These are phyloP conservation scores for Calocera cornea DNA, from an alignment of 768 basidiomycete species.

Conservation along the genomic window DNA sequence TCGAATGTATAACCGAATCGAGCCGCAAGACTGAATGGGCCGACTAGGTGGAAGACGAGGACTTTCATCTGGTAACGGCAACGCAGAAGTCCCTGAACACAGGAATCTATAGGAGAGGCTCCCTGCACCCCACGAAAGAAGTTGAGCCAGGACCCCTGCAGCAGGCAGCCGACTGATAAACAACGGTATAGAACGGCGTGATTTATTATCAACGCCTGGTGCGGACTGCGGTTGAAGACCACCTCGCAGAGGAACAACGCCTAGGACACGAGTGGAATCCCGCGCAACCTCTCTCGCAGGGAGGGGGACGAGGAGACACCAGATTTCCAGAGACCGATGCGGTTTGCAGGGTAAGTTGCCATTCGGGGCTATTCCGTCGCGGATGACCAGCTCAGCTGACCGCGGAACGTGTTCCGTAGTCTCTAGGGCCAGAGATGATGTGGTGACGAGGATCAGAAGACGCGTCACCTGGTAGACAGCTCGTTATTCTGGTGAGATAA, in stretches of 20 bases:
- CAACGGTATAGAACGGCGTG: not conserved
- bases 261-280: slow-evolving; percentile 1
- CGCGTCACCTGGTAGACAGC: not conserved
- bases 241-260: slow-evolving; percentile 3
- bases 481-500: not conserved
- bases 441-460: not conserved
- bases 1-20: not conserved
- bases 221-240: slow-evolving; percentile 4
- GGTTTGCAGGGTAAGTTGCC: slow-evolving; percentile 2
- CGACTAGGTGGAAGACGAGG: slow-evolving; percentile 5
- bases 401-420: slow-evolving; percentile 2
- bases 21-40: not conserved
- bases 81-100: slow-evolving; percentile 8
- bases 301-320: not conserved
- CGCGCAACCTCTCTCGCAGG: not conserved
- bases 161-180: not conserved
- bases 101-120: slow-evolving; percentile 9
- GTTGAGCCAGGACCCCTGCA: not conserved
- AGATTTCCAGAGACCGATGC: not conserved
- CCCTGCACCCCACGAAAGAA: slow-evolving; percentile 8
- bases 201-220: slow-evolving; percentile 6
- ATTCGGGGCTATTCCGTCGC: not conserved
- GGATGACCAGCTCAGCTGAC: not conserved
- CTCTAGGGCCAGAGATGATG: slow-evolving; percentile 1
- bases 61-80: not conserved